These are phyloP conservation scores for Myotisia sp. DNA, from an alignment of 2,329 filamentous ascomycete species.

Conservation along the genomic window DNA sequence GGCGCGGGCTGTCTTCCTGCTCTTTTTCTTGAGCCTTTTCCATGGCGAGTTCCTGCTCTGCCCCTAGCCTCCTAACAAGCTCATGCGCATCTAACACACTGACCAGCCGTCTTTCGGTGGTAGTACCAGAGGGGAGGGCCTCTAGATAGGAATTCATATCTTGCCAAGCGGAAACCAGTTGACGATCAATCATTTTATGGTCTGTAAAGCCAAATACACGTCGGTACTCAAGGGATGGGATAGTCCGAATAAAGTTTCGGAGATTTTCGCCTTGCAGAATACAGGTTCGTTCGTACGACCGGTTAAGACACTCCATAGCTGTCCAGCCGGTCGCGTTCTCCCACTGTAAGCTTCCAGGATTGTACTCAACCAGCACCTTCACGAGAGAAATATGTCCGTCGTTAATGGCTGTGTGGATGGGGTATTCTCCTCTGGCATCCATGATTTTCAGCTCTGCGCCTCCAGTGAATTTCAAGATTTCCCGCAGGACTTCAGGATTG, in stretches of 20 bases:
- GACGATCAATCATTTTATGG: too few species aligned
- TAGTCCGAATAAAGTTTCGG: too few species aligned
- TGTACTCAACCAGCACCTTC: slow-evolving; percentile 34
- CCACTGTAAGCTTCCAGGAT: slow-evolving; percentile 47
- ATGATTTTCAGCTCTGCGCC: slow-evolving; percentile 31
- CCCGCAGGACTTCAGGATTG: not conserved
- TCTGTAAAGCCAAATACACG: too few species aligned
- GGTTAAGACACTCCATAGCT: not conserved
- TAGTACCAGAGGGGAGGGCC: too few species aligned
- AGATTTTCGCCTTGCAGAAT: too few species aligned
- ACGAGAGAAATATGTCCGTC: slow-evolving; percentile 45
- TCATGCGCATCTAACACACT: slow-evolving; percentile 47
- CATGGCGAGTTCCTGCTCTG: slow-evolving; percentile 4
- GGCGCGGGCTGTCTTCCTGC: too few species aligned
- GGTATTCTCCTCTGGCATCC: slow-evolving; percentile 31
- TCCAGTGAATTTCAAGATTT: slow-evolving; percentile 29
- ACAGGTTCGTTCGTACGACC: not conserved
- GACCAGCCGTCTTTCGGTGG: slow-evolving; percentile 42
- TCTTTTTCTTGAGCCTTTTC: not conserved
- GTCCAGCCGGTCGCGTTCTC: slow-evolving; percentile 57
- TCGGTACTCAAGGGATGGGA: too few species aligned
- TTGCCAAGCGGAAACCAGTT: too few species aligned
- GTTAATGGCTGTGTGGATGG: slow-evolving; percentile 26
- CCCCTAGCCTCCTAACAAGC: slow-evolving; percentile 39
- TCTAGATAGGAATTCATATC: too few species aligned